Evolutionary conservation across 1,284 basidiomycete genomes (phyloP), one percentile per base, ranked within the genome.

Genomic region (Hypsizygus ulmarius): DNA sequence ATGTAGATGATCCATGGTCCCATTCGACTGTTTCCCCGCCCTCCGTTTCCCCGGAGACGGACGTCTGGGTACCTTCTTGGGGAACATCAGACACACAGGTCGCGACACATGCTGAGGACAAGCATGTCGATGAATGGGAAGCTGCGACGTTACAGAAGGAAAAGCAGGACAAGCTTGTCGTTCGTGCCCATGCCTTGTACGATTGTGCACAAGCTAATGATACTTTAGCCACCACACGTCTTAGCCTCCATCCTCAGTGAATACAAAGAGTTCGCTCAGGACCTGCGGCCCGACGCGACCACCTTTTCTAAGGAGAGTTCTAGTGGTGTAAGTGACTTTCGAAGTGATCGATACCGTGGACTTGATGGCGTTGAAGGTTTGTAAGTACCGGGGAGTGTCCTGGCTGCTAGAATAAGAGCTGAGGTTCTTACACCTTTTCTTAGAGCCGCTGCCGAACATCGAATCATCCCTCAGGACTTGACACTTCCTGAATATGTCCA

Each of bases 111-210:
- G 41, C 43, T 36, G 39, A 33, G 21, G 42, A 55, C 10, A 51
- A 59, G 25, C 39, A 55, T 1, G 43, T 66, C 5, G 84, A 88
- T 57, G 82, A 84, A 63, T 88, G 87, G 86, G 82, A 84, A 55
- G 58, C 65, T n/a, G 83, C 85, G 3, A 75, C 69, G 52, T 69
- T 69, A 57, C 68, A 75, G 54, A 83, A 84, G 57, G 77, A 76
- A 51, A 75, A 71, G 52, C 71, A 79, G 57, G 79, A 87, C 60
- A 73, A 71, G 40, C 71, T 74, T 61, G 79, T 87, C 61, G 87
- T 87, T 65, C 64, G 82, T 75, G 53, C n/a, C 27, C 28, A 10
- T 47, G n/a, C 16, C 39, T 42, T 47, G 15, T 40, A 27, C 39
- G 47, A 40, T 43, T 37, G 46, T 50, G 42, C 49, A 44, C 43